A percentile compares a stretch with the other conserved stretches of the same genome.
Conservation (phyloP, 179 eudicot genomes). For the Spergularia azorica region DNA sequence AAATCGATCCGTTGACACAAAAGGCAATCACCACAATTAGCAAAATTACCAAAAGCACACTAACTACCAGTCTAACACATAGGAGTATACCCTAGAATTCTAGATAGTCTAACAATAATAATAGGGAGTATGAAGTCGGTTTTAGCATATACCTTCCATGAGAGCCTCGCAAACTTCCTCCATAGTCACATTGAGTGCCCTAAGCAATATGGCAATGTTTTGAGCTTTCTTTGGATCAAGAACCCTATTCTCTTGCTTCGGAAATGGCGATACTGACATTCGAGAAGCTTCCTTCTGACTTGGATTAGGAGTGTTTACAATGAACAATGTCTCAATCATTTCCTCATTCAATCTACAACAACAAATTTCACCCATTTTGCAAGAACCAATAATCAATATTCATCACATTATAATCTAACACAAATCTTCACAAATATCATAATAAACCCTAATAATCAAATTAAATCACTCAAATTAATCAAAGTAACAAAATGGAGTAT, state of each 20-base stretch:
- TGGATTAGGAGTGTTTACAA: conserved; percentile 55
- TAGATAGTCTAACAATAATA: too few relatives aligned
- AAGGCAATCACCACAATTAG: background rate
- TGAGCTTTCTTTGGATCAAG: conserved; percentile 99
- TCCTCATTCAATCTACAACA: conserved; percentile 89
- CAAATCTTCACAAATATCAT: background rate
- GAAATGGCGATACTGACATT: conserved; percentile 44
- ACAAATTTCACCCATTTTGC: background rate
- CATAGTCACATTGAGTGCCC: conserved; percentile 81
- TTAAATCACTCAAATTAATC: background rate
- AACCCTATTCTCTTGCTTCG: conserved; percentile 66
- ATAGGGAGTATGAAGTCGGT: too few relatives aligned
- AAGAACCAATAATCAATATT: background rate
- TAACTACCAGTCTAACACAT: background rate
- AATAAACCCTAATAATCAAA: background rate
- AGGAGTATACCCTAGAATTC: too few relatives aligned
- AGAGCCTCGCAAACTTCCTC: conserved; percentile 96
- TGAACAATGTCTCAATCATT: conserved; percentile 89
- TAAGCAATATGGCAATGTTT: conserved; percentile 83
- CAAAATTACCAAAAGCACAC: background rate
- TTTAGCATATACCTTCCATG: conserved; percentile 60
- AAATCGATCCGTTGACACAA: background rate
- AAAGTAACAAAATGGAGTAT: too few relatives aligned
- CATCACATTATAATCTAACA: background rate
- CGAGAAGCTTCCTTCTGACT: conserved; percentile 52